These are phyloP conservation scores for Sclerotinia subarctica DNA, from an alignment of 2,329 filamentous ascomycete genomes.

Conservation along the genomic window DNA sequence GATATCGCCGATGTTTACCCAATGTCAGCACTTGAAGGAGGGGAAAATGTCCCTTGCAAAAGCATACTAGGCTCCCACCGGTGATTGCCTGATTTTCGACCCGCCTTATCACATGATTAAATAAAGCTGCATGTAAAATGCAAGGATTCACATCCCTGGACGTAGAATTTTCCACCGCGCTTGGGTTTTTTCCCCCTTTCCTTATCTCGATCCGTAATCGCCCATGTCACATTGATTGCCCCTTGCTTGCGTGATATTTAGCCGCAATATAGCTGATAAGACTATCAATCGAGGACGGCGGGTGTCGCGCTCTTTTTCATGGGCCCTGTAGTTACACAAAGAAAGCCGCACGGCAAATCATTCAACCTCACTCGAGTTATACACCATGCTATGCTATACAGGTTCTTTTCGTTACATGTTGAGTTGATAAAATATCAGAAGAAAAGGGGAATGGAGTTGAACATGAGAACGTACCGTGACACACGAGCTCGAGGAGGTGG, in stretches of 20 bases:
- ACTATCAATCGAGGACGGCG: background rate
- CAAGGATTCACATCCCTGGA: constrained; percentile 22
- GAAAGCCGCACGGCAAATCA: constrained; percentile 15
- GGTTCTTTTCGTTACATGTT: background rate
- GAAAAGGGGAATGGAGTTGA: background rate
- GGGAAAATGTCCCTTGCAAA: background rate
- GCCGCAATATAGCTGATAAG: constrained; percentile 10
- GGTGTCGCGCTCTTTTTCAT: constrained; percentile 11
- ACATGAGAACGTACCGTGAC: background rate
- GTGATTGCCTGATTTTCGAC: constrained; percentile 6
- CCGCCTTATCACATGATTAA: constrained; percentile 25
- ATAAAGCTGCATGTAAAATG: constrained; percentile 20
- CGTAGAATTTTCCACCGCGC: constrained; percentile 4
- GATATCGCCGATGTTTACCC: background rate
- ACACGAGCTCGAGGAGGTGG: background rate
- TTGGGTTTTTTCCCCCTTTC: constrained; percentile 7
- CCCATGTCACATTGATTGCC: background rate
- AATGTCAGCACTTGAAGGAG: background rate
- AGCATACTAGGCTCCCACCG: background rate
- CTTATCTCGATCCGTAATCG: background rate
- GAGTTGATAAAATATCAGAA: background rate
- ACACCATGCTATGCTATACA: background rate
- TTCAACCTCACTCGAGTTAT: constrained; percentile 13
- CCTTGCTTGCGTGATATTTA: constrained; percentile 13
- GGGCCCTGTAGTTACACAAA: constrained; percentile 14